These are phyloP conservation scores for Pseudogymnoascus sp. DNA, from an alignment of 2,329 filamentous ascomycete species.

Conservation along the genomic window DNA sequence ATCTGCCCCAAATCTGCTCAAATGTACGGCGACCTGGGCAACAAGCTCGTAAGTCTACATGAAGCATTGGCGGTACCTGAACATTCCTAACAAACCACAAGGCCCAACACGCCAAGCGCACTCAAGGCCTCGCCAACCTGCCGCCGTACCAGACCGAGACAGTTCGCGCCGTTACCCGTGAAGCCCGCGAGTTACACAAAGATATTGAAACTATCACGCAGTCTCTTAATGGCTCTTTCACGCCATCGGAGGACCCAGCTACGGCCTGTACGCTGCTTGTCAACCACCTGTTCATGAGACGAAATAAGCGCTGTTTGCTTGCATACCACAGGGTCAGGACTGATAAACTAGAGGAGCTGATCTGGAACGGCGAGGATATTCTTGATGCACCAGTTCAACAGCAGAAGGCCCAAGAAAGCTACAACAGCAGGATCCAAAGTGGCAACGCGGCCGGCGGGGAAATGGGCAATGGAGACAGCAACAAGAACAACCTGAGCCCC, in stretches of 20 bases:
- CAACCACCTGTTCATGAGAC: slow-evolving; percentile 87
- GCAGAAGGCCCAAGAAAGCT: slow-evolving; percentile 34
- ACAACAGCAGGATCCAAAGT: slow-evolving; percentile 21
- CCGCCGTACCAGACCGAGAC: slow-evolving; percentile 90
- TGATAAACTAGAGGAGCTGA: slow-evolving; percentile 86
- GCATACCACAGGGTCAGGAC: slow-evolving; percentile 88
- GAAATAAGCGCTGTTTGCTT: slow-evolving; percentile 91
- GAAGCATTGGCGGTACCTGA: not conserved
- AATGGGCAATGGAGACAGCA: slow-evolving; percentile 38
- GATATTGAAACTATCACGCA: slow-evolving; percentile 73
- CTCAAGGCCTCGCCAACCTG: slow-evolving; percentile 74
- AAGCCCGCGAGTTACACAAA: slow-evolving; percentile 87
- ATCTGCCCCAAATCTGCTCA: slow-evolving; percentile 7
- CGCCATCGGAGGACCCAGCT: slow-evolving; percentile 74
- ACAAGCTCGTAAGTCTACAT: slow-evolving; percentile 49
- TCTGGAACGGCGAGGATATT: slow-evolving; percentile 83
- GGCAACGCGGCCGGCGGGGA: slow-evolving; percentile 27
- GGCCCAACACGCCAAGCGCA: slow-evolving; percentile 95
- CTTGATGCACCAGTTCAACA: slow-evolving; percentile 56
- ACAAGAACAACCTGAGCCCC: slow-evolving; percentile 74
- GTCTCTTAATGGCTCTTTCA: slow-evolving; percentile 76
- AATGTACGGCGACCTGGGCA: slow-evolving; percentile 65
- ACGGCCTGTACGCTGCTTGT: slow-evolving; percentile 84
- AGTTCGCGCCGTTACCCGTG: slow-evolving; percentile 76
- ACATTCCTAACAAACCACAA: slow-evolving; percentile 30